Conservation (phyloP, 2,329 filamentous ascomycete species). For the Aphanocladium album region DNA sequence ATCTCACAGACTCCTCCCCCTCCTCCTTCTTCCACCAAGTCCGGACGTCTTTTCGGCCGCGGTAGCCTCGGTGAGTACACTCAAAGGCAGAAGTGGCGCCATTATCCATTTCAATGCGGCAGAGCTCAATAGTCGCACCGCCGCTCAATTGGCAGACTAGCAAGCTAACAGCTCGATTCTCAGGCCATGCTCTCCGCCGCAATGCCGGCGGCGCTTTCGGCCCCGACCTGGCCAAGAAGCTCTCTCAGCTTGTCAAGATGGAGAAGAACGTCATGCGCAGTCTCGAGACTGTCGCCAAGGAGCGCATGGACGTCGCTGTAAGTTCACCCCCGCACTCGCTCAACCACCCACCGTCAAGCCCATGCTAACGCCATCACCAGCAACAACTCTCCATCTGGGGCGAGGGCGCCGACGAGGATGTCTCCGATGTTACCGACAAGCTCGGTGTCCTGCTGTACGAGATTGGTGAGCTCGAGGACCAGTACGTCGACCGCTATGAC, state of each 20-base stretch:
- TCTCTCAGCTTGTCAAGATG: constrained; percentile 98
- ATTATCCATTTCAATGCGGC: not conserved
- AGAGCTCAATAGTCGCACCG: not conserved
- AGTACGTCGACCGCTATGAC: constrained; percentile 98
- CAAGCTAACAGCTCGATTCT: not conserved
- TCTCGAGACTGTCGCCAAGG: constrained; percentile 87
- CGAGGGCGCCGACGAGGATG: constrained; percentile 91
- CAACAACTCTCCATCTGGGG: constrained; percentile 99
- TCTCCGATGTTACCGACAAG: constrained; percentile 98
- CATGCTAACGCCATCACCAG: constrained; percentile 39
- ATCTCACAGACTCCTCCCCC: constrained; percentile 77
- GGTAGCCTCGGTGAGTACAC: constrained; percentile 72
- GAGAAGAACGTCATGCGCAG: constrained; percentile 99
- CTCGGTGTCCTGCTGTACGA: constrained; percentile 96
- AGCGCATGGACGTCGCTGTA: constrained; percentile 98
- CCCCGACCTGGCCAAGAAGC: constrained; percentile 92
- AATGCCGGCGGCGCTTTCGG: constrained; percentile 72
- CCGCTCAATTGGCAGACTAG: not conserved
- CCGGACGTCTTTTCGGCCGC: constrained; percentile 81
- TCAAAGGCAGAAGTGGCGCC: not conserved
- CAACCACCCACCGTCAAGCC: too few relatives aligned
- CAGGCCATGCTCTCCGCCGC: constrained; percentile 64
- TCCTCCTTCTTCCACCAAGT: constrained; percentile 86
- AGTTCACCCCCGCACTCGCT: constrained; percentile 31
- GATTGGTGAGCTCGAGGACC: constrained; percentile 95